Conservation (phyloP, 192 early-diverging fungal genomes). For the Gigaspora rosea region DNA sequence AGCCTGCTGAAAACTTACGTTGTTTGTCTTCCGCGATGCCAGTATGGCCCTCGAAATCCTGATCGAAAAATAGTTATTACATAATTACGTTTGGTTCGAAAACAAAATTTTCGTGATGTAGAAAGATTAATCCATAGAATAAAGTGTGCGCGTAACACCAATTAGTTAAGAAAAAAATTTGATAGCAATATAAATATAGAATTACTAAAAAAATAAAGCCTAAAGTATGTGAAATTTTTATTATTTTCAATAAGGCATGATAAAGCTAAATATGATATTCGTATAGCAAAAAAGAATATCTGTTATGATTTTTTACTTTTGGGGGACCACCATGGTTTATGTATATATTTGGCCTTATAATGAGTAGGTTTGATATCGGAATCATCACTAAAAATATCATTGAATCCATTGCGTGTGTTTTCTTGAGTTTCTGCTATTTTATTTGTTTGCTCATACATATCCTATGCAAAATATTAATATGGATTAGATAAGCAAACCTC, state of each 20-base stretch:
- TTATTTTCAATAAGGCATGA: constrained; percentile 7
- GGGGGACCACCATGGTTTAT: constrained; percentile 21
- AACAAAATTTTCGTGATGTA: no score
- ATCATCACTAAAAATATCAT: constrained; percentile 29
- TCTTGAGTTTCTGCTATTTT: constrained; percentile 14
- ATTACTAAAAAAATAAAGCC: no score
- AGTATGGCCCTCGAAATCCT: no score
- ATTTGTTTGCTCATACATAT: constrained; percentile 32
- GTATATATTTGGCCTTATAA: constrained; percentile 27
- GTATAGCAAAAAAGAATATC: constrained; percentile 2
- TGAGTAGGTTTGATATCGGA: constrained; percentile 10
- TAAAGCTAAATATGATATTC: constrained; percentile 9
- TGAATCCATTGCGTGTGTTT: constrained; percentile 22
- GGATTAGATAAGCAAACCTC: constrained; percentile 26
- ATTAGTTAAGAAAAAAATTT: no score
- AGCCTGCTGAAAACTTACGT: no score
- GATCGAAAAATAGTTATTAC: no score
- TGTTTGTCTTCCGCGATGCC: no score
- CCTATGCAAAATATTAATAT: constrained; percentile 31
- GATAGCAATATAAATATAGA: no score
- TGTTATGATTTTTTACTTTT: constrained; percentile 30
- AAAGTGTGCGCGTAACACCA: no score
- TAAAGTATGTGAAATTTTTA: no score
- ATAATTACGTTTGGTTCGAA: no score
- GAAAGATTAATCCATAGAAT: no score